Evolutionary conservation across 2,329 filamentous ascomycete species (phyloP).

Genomic region (Cytospora chrysosperma): DNA sequence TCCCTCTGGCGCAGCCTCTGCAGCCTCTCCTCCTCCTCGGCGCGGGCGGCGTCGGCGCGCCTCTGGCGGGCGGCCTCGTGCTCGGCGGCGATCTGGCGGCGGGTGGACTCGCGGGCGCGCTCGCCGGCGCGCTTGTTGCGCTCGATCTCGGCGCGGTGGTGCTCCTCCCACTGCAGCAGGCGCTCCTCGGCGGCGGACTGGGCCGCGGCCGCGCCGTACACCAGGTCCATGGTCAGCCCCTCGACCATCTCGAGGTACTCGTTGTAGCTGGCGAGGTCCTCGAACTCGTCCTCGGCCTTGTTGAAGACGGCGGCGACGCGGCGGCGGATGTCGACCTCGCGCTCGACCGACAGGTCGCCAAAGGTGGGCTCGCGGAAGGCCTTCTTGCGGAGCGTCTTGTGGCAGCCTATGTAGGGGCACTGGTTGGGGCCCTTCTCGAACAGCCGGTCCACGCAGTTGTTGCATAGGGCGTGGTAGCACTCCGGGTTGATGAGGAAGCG

Average conservation of each 20-base stretch:
- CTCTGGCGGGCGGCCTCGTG: constrained; percentile 64
- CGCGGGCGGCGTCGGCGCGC: constrained; percentile 61
- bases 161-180: constrained; percentile 69
- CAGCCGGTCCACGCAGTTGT: constrained; percentile 90
- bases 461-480: constrained; percentile 99
- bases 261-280: constrained; percentile 79
- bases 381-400: constrained; percentile 79
- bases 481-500: constrained; percentile 95
- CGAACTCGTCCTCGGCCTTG: constrained; percentile 86
- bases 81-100: constrained; percentile 60
- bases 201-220: constrained; percentile 67
- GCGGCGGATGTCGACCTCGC: constrained; percentile 88
- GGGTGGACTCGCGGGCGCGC: constrained; percentile 51
- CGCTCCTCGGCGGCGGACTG: constrained; percentile 39
- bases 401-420: constrained; percentile 87
- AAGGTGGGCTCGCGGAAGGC: constrained; percentile 89
- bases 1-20: constrained; percentile 63
- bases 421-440: constrained; percentile 90
- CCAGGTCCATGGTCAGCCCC: constrained; percentile 83
- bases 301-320: constrained; percentile 82
- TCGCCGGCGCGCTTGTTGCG: constrained; percentile 54
- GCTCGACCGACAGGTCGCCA: constrained; percentile 80
- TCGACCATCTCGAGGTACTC: constrained; percentile 94
- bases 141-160: constrained; percentile 69
- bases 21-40: constrained; percentile 69